Evolutionary conservation across 106 monocot species (phyloP).

Genomic region (Allium cepa): DNA sequence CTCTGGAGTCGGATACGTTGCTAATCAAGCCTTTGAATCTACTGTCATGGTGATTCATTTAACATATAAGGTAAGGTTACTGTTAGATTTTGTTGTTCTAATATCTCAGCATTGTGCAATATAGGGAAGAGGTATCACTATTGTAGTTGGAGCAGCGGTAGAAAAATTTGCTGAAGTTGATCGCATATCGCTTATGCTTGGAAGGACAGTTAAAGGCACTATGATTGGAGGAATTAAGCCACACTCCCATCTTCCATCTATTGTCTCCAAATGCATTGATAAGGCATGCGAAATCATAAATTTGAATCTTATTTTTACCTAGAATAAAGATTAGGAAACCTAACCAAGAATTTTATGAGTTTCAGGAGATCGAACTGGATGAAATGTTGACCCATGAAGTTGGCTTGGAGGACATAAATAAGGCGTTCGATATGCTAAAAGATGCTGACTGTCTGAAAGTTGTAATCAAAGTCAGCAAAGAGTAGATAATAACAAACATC

Average conservation of each 20-base stretch:
- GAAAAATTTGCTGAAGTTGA: neutral
- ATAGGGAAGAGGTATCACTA: constrained; percentile 6
- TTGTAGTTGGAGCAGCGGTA: neutral
- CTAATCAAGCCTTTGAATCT: constrained; percentile 4
- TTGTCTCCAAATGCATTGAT: constrained; percentile 4
- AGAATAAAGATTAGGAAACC: neutral
- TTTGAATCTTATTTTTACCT: neutral
- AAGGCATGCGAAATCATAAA: neutral
- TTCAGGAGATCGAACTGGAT: constrained; percentile 9
- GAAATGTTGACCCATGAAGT: constrained; percentile 7
- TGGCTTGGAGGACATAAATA: constrained; percentile 5
- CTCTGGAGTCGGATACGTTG: neutral
- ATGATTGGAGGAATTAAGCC: constrained; percentile 3
- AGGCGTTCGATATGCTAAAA: constrained; percentile 1
- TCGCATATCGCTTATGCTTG: neutral
- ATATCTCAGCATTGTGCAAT: too few species aligned
- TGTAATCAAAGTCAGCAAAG: constrained; percentile 3
- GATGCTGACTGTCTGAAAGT: constrained; percentile 11
- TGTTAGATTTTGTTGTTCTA: too few species aligned
- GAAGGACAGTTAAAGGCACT: constrained; percentile 4
- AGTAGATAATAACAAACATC: neutral
- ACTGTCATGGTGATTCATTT: neutral
- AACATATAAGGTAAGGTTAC: too few species aligned
- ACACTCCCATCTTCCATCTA: constrained; percentile 2
- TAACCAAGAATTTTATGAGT: neutral